Conservation (phyloP, 2,329 filamentous ascomycete species). For the Cadophora luteo-olivacea region DNA sequence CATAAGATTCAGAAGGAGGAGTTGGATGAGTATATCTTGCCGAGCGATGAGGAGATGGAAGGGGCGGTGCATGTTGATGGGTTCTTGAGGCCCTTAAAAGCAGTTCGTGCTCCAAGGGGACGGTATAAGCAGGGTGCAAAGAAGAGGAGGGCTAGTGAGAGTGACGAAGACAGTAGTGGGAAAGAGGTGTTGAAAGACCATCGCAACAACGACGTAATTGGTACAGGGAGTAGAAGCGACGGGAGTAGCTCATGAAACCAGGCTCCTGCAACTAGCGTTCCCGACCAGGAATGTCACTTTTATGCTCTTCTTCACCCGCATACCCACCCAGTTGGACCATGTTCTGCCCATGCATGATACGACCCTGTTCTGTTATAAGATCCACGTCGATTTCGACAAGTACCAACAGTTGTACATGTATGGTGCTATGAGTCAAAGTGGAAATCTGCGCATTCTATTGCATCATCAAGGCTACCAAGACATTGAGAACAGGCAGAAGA, state of each 20-base stretch:
- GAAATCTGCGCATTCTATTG: too few species aligned
- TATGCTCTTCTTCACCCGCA: too few species aligned
- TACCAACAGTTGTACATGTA: too few species aligned
- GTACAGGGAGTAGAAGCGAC: neutral
- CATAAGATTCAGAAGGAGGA: slow-evolving; percentile 56
- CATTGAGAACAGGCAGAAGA: too few species aligned
- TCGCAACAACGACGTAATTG: neutral
- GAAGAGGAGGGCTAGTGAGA: slow-evolving; percentile 1
- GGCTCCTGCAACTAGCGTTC: neutral
- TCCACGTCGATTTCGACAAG: too few species aligned
- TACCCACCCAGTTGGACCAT: too few species aligned
- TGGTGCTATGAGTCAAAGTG: too few species aligned
- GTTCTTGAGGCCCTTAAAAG: slow-evolving; percentile 62
- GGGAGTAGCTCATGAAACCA: neutral
- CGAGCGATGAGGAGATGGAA: slow-evolving; percentile 53
- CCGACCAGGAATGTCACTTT: too few species aligned
- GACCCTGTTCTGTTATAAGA: too few species aligned
- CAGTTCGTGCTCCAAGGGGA: slow-evolving; percentile 9
- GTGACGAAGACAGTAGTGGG: neutral
- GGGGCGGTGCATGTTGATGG: slow-evolving; percentile 74
- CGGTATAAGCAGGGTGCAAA: neutral
- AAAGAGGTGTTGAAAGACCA: neutral
- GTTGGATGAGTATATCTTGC: slow-evolving; percentile 53
- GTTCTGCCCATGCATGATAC: too few species aligned
- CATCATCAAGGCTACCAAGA: too few species aligned